Base-by-base conservation (phyloP, 805 yeast species). In the Grigorovia yakushimaensis region DNA sequence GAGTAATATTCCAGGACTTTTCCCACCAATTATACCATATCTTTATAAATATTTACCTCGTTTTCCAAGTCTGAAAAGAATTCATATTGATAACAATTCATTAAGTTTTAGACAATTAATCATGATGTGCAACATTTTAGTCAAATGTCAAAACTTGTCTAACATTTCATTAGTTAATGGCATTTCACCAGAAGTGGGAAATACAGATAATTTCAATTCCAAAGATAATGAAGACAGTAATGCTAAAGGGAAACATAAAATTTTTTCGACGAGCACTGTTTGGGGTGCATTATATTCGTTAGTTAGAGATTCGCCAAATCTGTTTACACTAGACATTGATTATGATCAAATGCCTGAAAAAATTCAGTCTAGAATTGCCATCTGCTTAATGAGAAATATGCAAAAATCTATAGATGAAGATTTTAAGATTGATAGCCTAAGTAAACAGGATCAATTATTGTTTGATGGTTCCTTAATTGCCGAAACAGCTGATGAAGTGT, bases 341-440 rank as follows among this genome's bases (percentile, higher is more conserved):
- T 73, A 73, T 48, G 80, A 73, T 19, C 65, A 71, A 19, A 72
- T 85, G 53, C 82, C 89, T 11, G 77, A 74, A 46, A 70, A 73
- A 44, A 73, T 82, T 52, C 79, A 77, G 56, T 84, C 88, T 39
- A 76, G 81, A 56, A 76, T 88, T 49, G 93, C 94, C 1, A 73
- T 85, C 41, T 81, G 84, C 55, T 77, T 93, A 43, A 81, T 89
- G 82, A 76, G 83, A 56, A 89, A 89, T 62, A 82, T 88, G 82
- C 88, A 83, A 55, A 64, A 69, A 37, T 70, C 74, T n/a, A 65
- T 82, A 47, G 66, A 67, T 40, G 54, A 65, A 10, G 59, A 58
- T 30, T 64, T 61, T 48, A 53, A 52, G 45, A 47, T 61, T n/a
- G 68, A 62, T 53, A 72, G 64, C 20, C 49, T 67, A 4, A 54